Conservation (phyloP, 140 eudicot genomes). For the Erigeron philadelphicus region DNA sequence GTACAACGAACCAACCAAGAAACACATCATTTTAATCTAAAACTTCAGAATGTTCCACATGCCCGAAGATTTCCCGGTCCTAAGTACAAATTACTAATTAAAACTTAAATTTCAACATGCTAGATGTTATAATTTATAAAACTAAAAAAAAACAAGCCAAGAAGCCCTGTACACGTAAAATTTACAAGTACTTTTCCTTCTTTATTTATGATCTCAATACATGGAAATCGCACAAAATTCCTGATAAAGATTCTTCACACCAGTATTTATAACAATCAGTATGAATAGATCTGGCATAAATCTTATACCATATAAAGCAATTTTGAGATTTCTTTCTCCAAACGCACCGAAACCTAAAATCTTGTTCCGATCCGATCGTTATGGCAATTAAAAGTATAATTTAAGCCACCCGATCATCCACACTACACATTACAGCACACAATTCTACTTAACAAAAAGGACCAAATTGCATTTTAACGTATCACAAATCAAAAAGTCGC, state of each 20-base stretch:
- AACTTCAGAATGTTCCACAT: constrained; percentile 14
- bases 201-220: constrained; percentile 20
- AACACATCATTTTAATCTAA: constrained; percentile 18
- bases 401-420: constrained; percentile 14
- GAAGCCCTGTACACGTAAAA: constrained; percentile 11
- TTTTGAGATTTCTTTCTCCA: constrained; percentile 13
- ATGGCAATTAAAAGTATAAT: neutral
- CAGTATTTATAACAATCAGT: neutral
- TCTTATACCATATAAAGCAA: constrained; percentile 2
- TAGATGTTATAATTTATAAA: constrained; percentile 4
- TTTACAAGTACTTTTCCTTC: constrained; percentile 18
- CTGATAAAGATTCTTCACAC: neutral
- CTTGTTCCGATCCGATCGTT: constrained; percentile 14
- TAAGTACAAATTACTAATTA: neutral
- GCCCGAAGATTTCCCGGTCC: neutral
- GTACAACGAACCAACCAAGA: constrained; percentile 13
- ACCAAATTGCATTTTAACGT: constrained; percentile 3
- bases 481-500: constrained; percentile 6
- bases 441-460: constrained; percentile 9
- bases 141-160: constrained; percentile 3
- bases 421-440: neutral
- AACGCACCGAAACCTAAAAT: constrained; percentile 9
- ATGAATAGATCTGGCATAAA: constrained; percentile 13
- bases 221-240: constrained; percentile 20
- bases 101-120: constrained; percentile 9